Evolutionary conservation across 2,329 filamentous ascomycete species (phyloP).

Genomic region (Fusarium neocosmosporiellum): DNA sequence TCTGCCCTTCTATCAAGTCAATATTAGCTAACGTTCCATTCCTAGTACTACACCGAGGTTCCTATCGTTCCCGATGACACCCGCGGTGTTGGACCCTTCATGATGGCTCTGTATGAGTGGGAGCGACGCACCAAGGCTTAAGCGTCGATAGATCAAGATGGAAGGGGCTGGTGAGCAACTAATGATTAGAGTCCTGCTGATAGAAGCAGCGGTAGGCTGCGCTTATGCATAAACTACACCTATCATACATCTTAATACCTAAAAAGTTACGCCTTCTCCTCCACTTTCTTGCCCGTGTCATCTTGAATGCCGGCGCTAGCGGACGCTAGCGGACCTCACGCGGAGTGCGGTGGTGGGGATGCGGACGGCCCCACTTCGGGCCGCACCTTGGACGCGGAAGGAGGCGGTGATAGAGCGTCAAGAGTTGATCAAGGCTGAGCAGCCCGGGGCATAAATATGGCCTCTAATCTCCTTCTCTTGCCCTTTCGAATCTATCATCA

Average conservation of each 20-base stretch:
- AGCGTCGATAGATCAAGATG: neutral
- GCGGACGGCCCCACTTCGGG: neutral
- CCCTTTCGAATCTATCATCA: neutral
- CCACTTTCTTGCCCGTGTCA: neutral
- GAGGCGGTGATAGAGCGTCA: neutral
- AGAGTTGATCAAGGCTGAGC: neutral
- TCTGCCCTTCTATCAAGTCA: too few relatives aligned
- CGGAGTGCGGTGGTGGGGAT: neutral
- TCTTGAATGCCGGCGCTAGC: neutral
- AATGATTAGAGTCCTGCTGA: neutral
- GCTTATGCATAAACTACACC: neutral
- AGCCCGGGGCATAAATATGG: neutral
- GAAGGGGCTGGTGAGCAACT: neutral
- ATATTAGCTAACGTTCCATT: neutral
- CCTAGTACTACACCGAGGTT: slow-evolving; percentile 45
- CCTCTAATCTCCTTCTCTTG: neutral
- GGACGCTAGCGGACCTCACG: neutral
- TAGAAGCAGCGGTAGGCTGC: neutral
- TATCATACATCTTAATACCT: neutral
- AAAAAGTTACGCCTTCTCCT: neutral
- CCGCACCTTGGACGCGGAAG: neutral
- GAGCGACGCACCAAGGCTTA: slow-evolving; percentile 28
- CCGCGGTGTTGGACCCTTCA: slow-evolving; percentile 45
- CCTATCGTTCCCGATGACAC: slow-evolving; percentile 42
- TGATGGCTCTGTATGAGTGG: slow-evolving; percentile 45